Evolutionary conservation across 2,329 filamentous ascomycete genomes (phyloP).

Genomic region (Graphiopsis chlorocephala): DNA sequence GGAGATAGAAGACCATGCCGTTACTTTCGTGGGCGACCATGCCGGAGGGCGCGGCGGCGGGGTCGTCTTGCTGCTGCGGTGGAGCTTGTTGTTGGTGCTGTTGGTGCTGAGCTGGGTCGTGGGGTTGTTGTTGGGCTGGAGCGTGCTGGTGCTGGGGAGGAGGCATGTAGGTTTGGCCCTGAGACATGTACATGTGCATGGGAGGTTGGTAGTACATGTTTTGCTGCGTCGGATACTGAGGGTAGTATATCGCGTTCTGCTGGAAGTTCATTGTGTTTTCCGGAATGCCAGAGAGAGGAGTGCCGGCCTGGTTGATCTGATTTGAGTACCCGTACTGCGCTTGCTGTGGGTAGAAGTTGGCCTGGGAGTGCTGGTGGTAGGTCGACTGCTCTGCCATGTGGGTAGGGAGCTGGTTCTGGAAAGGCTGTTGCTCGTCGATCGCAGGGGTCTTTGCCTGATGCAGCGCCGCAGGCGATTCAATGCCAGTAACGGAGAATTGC

Average conservation of each 20-base stretch:
- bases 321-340: slow-evolving; percentile 58
- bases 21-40: slow-evolving; percentile 83
- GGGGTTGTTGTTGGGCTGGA: slow-evolving; percentile 22
- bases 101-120: slow-evolving; percentile 20
- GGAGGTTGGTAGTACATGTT: slow-evolving; percentile 64
- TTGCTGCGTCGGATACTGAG: slow-evolving; percentile 57
- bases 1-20: slow-evolving; percentile 89
- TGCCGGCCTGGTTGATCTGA: slow-evolving; percentile 69
- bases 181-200: slow-evolving; percentile 34
- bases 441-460: slow-evolving; percentile 43
- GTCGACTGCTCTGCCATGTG: slow-evolving; percentile 61
- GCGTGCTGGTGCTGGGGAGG: slow-evolving; percentile 27
- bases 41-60: slow-evolving; percentile 43
- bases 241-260: slow-evolving; percentile 58
- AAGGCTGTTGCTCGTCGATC: slow-evolving; percentile 71
- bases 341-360: slow-evolving; percentile 50
- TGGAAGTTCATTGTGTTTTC: slow-evolving; percentile 94
- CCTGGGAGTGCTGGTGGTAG: slow-evolving; percentile 46
- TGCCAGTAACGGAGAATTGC: slow-evolving; percentile 85
- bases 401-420: slow-evolving; percentile 89
- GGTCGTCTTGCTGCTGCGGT: neutral
- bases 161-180: slow-evolving; percentile 29
- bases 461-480: slow-evolving; percentile 74
- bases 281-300: slow-evolving; percentile 86
- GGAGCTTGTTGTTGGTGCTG: neutral